phyloP scores from a whole-genome alignment of 2,329 filamentous ascomycete species.

The Trichoderma gracile region DNA sequence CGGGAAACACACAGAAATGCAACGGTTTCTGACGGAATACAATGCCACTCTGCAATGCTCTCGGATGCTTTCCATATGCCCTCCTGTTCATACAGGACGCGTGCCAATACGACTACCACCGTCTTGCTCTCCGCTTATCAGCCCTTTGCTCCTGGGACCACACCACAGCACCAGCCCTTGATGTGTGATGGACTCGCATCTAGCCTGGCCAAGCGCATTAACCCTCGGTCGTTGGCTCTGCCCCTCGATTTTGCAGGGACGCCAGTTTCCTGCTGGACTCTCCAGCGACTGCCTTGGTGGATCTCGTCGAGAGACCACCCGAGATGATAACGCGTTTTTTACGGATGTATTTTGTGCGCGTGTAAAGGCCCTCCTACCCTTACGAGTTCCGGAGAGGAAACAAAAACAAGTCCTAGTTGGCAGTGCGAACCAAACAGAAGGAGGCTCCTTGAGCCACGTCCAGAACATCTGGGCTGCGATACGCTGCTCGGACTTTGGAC shows the following conservation, averaged over 20 bases:
- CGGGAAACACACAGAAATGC: slow-evolving; percentile 51
- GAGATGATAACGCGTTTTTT: slow-evolving; percentile 81
- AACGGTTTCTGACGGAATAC: slow-evolving; percentile 34
- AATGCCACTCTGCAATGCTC: slow-evolving; percentile 45
- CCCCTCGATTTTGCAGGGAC: slow-evolving; percentile 47
- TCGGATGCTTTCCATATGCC: slow-evolving; percentile 43
- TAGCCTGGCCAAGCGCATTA: slow-evolving; percentile 61
- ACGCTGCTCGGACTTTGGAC: slow-evolving; percentile 29
- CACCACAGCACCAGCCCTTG: slow-evolving; percentile 44
- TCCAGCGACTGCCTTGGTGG: slow-evolving; percentile 48
- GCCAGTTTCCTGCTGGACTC: slow-evolving; percentile 47
- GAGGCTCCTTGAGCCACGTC: slow-evolving; percentile 41
- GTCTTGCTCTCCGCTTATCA: slow-evolving; percentile 28
- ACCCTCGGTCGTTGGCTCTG: slow-evolving; percentile 47
- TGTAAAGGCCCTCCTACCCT: slow-evolving; percentile 62
- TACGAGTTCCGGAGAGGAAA: slow-evolving; percentile 65
- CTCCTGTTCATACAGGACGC: background rate
- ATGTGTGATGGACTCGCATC: slow-evolving; percentile 49
- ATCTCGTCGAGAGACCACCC: slow-evolving; percentile 42
- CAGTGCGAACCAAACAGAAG: slow-evolving; percentile 81
- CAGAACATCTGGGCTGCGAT: slow-evolving; percentile 25
- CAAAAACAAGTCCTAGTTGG: slow-evolving; percentile 94
- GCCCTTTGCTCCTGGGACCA: slow-evolving; percentile 43
- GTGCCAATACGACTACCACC: background rate
- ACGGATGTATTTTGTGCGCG: slow-evolving; percentile 92